A percentile compares a stretch with the other conserved stretches of the same genome.
Conservation (phyloP, 2,329 filamentous ascomycete species). For the Colletotrichum sublineola region DNA sequence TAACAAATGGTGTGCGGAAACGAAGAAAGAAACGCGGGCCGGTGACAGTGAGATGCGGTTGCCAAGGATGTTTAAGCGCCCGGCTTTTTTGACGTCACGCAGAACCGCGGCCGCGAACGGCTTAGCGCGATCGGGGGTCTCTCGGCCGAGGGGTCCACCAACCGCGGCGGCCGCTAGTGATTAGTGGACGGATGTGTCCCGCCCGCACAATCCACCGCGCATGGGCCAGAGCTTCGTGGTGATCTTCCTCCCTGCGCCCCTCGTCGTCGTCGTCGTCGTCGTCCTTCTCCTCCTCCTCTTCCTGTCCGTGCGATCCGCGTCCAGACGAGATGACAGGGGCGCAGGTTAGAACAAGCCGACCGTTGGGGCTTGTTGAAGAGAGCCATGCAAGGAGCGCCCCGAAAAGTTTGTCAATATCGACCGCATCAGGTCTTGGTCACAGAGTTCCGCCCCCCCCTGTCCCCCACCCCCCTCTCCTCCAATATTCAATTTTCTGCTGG, state of each 20-base stretch:
- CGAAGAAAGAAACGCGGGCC: constrained; percentile 36
- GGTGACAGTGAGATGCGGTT: constrained; percentile 7
- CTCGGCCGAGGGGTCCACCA: constrained; percentile 27
- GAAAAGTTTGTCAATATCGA: constrained; percentile 6
- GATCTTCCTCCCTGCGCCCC: neutral
- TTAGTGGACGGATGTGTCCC: constrained; percentile 36
- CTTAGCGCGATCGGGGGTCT: constrained; percentile 33
- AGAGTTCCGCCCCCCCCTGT: neutral
- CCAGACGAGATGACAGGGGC: neutral
- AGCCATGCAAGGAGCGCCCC: neutral
- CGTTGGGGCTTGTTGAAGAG: neutral
- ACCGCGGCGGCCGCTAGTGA: constrained; percentile 29
- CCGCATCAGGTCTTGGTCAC: neutral
- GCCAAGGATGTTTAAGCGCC: constrained; percentile 41
- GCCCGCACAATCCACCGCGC: constrained; percentile 28
- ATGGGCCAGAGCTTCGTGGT: constrained; percentile 30
- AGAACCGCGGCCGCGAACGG: constrained; percentile 20
- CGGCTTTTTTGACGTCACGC: constrained; percentile 41
- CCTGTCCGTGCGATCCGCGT: constrained; percentile 4
- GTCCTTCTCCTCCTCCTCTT: neutral
- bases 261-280: neutral
- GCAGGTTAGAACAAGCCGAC: neutral
- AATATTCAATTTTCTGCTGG: neutral
- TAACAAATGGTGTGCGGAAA: constrained; percentile 7
- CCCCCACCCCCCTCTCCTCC: neutral